Percentiles rank a stretch among this genome's conserved stretches.
Conservation (phyloP, 345 rosid genomes). For the Cardamine resedifolia region DNA sequence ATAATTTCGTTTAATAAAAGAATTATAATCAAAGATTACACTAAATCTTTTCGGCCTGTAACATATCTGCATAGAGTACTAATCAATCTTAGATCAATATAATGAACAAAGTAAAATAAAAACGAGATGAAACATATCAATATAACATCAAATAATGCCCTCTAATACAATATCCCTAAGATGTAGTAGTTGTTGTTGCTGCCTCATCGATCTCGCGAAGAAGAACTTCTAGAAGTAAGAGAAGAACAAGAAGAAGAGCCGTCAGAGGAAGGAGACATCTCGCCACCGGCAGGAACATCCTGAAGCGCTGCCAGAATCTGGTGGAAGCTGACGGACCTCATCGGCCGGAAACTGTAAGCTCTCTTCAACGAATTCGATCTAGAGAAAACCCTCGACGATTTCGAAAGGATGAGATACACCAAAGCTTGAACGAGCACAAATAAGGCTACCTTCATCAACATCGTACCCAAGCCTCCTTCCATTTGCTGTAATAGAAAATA, state of each 20-base stretch:
- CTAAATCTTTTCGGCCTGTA: background rate
- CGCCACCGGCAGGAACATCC: constrained; percentile 45
- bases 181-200: constrained; percentile 2
- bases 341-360: constrained; percentile 51
- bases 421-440: constrained; percentile 56
- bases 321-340: constrained; percentile 56
- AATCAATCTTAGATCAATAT: too few relatives aligned
- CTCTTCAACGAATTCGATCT: constrained; percentile 29
- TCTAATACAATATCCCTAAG: constrained; percentile 4
- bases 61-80: background rate
- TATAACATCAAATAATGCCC: background rate
- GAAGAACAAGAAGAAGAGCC: constrained; percentile 13
- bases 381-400: constrained; percentile 63
- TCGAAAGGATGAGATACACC: constrained; percentile 59
- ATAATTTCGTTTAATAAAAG: background rate
- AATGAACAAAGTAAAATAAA: background rate
- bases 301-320: constrained; percentile 47
- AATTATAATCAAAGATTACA: background rate
- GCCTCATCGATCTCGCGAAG: constrained; percentile 11
- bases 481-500: constrained; percentile 18
- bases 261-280: constrained; percentile 41
- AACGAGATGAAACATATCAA: background rate
- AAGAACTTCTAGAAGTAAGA: background rate
- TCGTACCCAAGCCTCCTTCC: constrained; percentile 44
- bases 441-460: constrained; percentile 48